Percentiles rank a stretch among this genome's conserved stretches.
phyloP scores from a whole-genome alignment of 2,329 filamentous ascomycete species.

The Fusarium brachygibbosum region DNA sequence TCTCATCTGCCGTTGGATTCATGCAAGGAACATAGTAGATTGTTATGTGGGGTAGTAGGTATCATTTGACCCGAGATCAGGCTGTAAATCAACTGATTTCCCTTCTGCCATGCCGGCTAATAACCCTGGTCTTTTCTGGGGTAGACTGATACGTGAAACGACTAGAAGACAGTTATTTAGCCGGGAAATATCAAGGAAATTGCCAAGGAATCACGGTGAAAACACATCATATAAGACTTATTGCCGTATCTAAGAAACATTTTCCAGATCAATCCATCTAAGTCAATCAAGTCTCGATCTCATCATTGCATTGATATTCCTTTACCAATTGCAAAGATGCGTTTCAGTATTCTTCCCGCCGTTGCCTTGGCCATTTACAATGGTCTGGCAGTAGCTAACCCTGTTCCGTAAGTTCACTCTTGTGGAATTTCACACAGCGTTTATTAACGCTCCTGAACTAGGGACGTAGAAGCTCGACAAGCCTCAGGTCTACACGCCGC shows the following conservation, averaged over 20 bases:
- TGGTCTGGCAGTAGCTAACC: conserved; percentile 7
- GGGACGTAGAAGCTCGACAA: conserved; percentile 7
- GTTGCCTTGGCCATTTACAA: conserved; percentile 16
- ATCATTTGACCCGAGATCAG: neutral
- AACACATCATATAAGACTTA: neutral
- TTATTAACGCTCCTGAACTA: neutral
- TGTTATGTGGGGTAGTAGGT: too few relatives aligned
- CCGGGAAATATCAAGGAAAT: neutral
- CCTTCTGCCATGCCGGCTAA: conserved; percentile 19
- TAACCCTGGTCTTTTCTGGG: conserved; percentile 3
- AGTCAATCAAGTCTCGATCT: neutral
- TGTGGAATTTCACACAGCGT: too few relatives aligned
- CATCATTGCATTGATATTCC: neutral
- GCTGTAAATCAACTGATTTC: neutral
- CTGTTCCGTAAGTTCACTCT: conserved; percentile 6
- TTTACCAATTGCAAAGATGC: conserved; percentile 11
- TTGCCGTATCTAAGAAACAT: accelerated
- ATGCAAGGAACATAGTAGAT: conserved; percentile 7
- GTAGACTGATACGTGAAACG: neutral
- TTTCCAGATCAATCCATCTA: neutral
- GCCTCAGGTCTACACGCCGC: conserved; percentile 10
- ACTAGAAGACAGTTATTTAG: conserved; percentile 1
- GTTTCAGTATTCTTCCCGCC: conserved; percentile 18
- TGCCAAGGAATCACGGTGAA: neutral
- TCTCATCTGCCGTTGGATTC: neutral